A percentile compares a stretch with the other conserved stretches of the same genome.
These are phyloP conservation scores for Pseudogymnoascus sp. DNA, from an alignment of 2,329 filamentous ascomycete genomes.

Conservation along the genomic window DNA sequence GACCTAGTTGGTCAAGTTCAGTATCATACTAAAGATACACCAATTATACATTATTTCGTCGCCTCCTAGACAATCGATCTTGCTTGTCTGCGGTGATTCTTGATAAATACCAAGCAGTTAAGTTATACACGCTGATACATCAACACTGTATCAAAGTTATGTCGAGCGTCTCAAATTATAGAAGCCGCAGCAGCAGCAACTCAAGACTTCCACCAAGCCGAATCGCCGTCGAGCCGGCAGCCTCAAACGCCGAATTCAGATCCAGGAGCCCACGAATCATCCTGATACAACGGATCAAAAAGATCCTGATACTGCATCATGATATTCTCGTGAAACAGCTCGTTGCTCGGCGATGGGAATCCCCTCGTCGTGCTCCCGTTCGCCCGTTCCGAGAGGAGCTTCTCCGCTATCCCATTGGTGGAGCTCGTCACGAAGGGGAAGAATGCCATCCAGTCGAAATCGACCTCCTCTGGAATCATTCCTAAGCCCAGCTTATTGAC, in stretches of 20 bases:
- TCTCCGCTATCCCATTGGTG: conserved; percentile 27
- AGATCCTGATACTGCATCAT: conserved; percentile 23
- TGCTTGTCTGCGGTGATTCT: too few relatives aligned
- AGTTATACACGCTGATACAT: too few relatives aligned
- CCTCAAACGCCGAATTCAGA: not conserved
- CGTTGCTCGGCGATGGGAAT: conserved; percentile 20
- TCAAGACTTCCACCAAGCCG: too few relatives aligned
- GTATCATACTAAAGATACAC: too few relatives aligned
- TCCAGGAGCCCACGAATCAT: not conserved
- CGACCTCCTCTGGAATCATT: conserved; percentile 13
- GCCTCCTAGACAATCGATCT: too few relatives aligned
- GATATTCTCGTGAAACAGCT: conserved; percentile 22
- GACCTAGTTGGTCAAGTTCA: too few relatives aligned
- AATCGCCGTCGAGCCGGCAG: too few relatives aligned
- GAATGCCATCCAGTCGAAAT: conserved; percentile 29
- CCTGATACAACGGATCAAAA: conserved; percentile 19
- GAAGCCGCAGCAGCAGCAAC: too few relatives aligned
- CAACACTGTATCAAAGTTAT: too few relatives aligned
- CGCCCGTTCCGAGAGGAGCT: conserved; percentile 21
- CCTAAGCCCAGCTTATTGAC: conserved; percentile 16
- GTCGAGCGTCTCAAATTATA: too few relatives aligned
- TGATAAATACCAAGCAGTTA: too few relatives aligned
- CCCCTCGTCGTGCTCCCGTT: conserved; percentile 18
- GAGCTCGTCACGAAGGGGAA: conserved; percentile 30
- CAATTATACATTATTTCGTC: too few relatives aligned